Conservation (phyloP, 495 filamentous ascomycete species). For the Elasticomyces elasticus region DNA sequence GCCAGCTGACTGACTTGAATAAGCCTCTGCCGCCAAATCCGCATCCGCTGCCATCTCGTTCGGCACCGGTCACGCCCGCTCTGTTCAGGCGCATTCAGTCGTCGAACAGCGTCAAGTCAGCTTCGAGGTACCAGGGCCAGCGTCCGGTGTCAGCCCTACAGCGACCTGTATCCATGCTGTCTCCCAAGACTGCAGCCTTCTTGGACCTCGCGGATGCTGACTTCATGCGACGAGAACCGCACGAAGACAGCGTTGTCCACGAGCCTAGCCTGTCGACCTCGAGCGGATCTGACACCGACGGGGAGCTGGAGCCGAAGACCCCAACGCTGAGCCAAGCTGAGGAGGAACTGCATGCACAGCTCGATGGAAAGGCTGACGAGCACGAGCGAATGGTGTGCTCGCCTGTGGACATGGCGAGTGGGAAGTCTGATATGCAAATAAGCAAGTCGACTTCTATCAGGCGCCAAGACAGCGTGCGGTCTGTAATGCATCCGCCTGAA, state of each 20-base stretch:
- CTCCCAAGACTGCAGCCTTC: neutral
- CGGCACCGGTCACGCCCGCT: neutral
- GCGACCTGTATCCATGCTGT: neutral
- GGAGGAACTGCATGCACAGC: constrained; percentile 26
- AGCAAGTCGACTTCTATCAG: neutral
- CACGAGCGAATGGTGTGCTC: neutral
- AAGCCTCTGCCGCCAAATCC: constrained; percentile 17
- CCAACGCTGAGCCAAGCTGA: constrained; percentile 34
- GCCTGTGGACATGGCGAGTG: neutral
- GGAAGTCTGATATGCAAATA: neutral
- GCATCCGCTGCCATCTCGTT: neutral
- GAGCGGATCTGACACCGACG: neutral
- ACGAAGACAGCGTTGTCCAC: neutral
- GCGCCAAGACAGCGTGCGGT: constrained; percentile 3
- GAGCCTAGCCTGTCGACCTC: neutral
- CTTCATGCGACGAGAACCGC: constrained; percentile 5
- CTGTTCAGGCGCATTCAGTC: neutral
- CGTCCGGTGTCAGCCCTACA: neutral
- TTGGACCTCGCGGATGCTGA: constrained; percentile 14
- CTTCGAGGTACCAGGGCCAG: neutral
- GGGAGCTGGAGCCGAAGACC: constrained; percentile 8
- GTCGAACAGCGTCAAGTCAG: neutral
- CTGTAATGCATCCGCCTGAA: constrained; percentile 8
- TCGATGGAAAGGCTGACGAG: neutral
- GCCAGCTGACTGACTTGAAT: constrained; percentile 4